These are phyloP conservation scores for Asterionellopsis glacialis DNA, from an alignment of 108 stramenopile species.

Conservation along the genomic window DNA sequence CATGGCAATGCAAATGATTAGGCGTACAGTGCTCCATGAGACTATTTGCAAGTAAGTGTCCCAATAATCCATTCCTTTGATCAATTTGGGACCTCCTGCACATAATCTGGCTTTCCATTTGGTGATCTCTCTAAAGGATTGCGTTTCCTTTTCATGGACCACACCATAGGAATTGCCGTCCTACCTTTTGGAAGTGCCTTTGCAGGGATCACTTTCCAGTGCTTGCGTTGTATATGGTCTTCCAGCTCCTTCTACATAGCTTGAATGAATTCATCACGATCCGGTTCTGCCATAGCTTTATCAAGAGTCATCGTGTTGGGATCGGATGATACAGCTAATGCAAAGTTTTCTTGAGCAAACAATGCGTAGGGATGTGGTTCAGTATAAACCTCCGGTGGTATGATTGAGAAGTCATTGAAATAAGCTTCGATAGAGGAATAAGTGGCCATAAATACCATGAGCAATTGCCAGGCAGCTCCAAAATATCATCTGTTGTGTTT, in stretches of 20 bases:
- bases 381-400: no score
- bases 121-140: conserved; percentile 29
- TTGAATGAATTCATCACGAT: conserved; percentile 15
- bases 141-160: conserved; percentile 28
- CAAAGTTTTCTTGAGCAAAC: no score
- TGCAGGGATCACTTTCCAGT: conserved; percentile 17
- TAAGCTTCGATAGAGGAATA: no score
- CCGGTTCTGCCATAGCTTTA: conserved; percentile 21
- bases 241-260: conserved; percentile 2
- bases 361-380: no score
- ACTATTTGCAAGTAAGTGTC: conserved; percentile 9
- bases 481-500: no score
- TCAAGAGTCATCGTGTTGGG: conserved; percentile 30
- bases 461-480: no score
- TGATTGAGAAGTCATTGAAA: no score
- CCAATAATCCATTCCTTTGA: conserved; percentile 30
- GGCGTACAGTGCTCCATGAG: background rate
- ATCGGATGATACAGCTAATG: no score
- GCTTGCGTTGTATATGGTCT: conserved; percentile 4
- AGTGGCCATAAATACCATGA: no score
- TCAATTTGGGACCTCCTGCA: background rate
- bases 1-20: background rate
- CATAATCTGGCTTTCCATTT: conserved; percentile 37
- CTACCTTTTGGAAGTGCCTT: background rate
- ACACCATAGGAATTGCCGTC: conserved; percentile 14